Evolutionary conservation across 768 basidiomycete genomes (phyloP), one percentile per base, ranked within the genome.

Genomic region (Auricularia cornea): DNA sequence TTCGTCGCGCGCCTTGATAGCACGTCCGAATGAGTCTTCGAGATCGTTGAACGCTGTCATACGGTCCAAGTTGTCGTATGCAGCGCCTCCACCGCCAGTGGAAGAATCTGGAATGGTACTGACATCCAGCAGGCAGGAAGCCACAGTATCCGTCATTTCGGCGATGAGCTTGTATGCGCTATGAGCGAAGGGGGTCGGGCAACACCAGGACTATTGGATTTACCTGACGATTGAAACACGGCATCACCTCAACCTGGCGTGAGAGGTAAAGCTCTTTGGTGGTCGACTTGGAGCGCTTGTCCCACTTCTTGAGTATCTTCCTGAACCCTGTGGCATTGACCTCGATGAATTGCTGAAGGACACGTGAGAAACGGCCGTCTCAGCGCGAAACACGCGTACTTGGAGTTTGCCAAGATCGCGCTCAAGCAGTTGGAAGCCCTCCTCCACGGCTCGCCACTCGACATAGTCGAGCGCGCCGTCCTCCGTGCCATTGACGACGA

Each of bases 241-340:
- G 97, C 69, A 98, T 97, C n/a, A 98, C 91, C 68, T 99, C 97
- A 2, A 99, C 95, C 72, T 98, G 97, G 32, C 97, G 86, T 56
- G 92, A 85, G 23, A 99, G 84, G 75, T 98, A 98, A 3, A 98
- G 81, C 71, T 99, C 97, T 72, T 94, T 98, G n/a, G 92, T 98
- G 26, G 88, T 86, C 1, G 92, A 94, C 51, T 88, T 97, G 40
- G 94, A 94, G 57, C 93, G 84, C 76, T 98, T 99, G 76, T 98
- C 97, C 83, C 93, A 99, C 73, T 99, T 99, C 72, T 99, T 98
- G 65, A 98, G 76, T 59, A 98, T 98, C 74, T 98, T 98, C 54
- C 95, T 85, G 73, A 98, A 98, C 3, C 94, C 97, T 11, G 88
- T 93, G 5, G 90, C 97, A 72, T 98, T 99, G 70, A 97, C 90